These are phyloP conservation scores for Chaetomium tenue DNA, from an alignment of 495 filamentous ascomycete genomes.

Conservation along the genomic window DNA sequence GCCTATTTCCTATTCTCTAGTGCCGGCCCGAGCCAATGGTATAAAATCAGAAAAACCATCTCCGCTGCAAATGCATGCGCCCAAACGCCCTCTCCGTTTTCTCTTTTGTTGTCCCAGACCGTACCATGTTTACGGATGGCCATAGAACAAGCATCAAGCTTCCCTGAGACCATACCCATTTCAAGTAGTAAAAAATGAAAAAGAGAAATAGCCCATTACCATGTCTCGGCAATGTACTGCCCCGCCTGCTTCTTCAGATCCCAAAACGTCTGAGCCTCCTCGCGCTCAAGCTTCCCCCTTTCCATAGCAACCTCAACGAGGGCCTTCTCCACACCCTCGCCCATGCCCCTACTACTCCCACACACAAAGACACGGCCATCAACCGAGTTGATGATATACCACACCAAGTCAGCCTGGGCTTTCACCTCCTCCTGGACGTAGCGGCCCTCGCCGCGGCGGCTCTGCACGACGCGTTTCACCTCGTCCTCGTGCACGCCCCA, in stretches of 20 bases:
- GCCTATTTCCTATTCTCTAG: constrained; percentile 3
- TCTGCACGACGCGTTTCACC: constrained; percentile 91
- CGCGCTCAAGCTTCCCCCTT: constrained; percentile 70
- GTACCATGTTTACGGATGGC: neutral
- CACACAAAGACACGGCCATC: constrained; percentile 96
- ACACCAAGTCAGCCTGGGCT: constrained; percentile 89
- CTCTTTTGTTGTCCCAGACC: neutral
- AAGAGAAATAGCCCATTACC: constrained; percentile 37
- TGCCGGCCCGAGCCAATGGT: constrained; percentile 18
- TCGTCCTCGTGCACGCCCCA: constrained; percentile 92
- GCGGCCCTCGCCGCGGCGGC: constrained; percentile 68
- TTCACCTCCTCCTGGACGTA: constrained; percentile 88
- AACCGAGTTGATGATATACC: constrained; percentile 90
- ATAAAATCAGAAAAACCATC: constrained; percentile 7
- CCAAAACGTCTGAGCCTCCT: constrained; percentile 78
- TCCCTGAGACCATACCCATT: neutral
- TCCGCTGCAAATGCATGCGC: constrained; percentile 6
- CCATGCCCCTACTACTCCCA: constrained; percentile 92
- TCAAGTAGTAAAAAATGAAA: neutral
- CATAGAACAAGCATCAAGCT: neutral
- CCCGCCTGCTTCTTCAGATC: constrained; percentile 75
- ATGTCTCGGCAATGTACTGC: constrained; percentile 83
- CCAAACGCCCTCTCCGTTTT: constrained; percentile 7
- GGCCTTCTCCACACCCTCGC: constrained; percentile 86
- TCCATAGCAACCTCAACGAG: constrained; percentile 76